Evolutionary conservation across 768 basidiomycete species (phyloP).

Genomic region (Boletus pseudo-olivaceus): DNA sequence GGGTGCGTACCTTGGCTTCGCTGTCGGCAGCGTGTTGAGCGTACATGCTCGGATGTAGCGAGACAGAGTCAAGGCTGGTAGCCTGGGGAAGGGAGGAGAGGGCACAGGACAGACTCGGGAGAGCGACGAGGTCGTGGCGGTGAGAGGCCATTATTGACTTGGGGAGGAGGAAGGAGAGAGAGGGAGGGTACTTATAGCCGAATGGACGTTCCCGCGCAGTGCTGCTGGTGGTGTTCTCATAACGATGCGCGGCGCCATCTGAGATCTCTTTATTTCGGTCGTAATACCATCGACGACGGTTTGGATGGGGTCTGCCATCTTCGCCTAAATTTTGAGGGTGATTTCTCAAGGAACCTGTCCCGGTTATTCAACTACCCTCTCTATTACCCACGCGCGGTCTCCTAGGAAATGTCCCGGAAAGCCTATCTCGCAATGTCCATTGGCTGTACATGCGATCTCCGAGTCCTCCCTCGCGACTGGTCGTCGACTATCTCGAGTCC

Average conservation of each 20-base stretch:
- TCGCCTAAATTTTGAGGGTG: conserved; percentile 33
- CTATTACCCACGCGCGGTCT: conserved; percentile 27
- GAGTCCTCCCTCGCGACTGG: too few relatives aligned
- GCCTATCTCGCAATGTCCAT: conserved; percentile 3
- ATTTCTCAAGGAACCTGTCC: conserved; percentile 4
- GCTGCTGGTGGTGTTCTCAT: conserved; percentile 16
- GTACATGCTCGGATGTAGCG: conserved; percentile 69
- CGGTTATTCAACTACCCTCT: conserved; percentile 4
- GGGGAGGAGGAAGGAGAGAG: neutral
- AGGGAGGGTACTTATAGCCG: conserved; percentile 17
- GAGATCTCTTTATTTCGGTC: conserved; percentile 20
- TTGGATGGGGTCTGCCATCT: neutral
- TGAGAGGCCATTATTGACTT: conserved; percentile 28
- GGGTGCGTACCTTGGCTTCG: conserved; percentile 60
- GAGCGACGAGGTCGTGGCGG: conserved; percentile 57
- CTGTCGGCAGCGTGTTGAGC: conserved; percentile 65
- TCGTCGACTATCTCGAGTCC: neutral
- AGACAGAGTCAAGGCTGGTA: conserved; percentile 61
- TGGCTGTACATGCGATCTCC: neutral
- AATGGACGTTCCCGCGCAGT: neutral
- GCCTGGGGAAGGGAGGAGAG: conserved; percentile 70
- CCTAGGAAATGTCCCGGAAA: conserved; percentile 23
- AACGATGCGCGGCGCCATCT: conserved; percentile 26
- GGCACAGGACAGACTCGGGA: conserved; percentile 68
- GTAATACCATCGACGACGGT: conserved; percentile 19